phyloP scores from a whole-genome alignment of 306 rosid genomes.

The Quercus aquifolioides region DNA sequence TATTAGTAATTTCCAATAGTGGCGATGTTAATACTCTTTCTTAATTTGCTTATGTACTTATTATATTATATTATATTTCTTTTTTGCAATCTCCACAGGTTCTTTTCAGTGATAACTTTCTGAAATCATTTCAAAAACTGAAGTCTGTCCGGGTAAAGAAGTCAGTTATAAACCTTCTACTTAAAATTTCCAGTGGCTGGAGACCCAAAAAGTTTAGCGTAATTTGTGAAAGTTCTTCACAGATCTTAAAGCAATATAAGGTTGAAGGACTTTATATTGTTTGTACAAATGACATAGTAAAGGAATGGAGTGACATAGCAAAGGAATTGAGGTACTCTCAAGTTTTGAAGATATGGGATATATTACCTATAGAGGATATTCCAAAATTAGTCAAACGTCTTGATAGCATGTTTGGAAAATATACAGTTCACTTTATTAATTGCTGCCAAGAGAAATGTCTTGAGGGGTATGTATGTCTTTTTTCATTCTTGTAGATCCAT shows the following conservation, averaged over 20 bases:
- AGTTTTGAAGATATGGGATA: constrained; percentile 73
- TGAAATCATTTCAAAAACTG: constrained; percentile 62
- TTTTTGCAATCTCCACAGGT: constrained; percentile 35
- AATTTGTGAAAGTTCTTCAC: constrained; percentile 40
- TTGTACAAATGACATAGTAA: constrained; percentile 54
- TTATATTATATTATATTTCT: background rate
- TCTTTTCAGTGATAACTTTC: constrained; percentile 62
- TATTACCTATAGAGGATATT: constrained; percentile 49
- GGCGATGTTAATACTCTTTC: background rate
- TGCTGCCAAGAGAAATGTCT: constrained; percentile 48
- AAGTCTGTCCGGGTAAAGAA: constrained; percentile 31
- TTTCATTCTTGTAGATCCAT: background rate
- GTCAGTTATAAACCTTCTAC: constrained; percentile 44
- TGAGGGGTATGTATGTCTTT: constrained; percentile 43
- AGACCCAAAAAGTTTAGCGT: constrained; percentile 50
- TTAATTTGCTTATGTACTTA: background rate
- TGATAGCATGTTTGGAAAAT: constrained; percentile 50
- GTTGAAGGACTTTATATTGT: constrained; percentile 51
- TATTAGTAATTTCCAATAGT: background rate
- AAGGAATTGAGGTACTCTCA: constrained; percentile 41
- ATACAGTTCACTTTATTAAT: constrained; percentile 45
- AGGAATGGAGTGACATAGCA: constrained; percentile 40
- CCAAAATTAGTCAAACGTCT: constrained; percentile 59
- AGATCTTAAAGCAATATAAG: constrained; percentile 52
- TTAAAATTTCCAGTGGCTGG: constrained; percentile 69